Percentiles rank a stretch among this genome's conserved stretches.
These are phyloP conservation scores for Candida peoriensis DNA, from an alignment of 805 yeast species.

Conservation along the genomic window DNA sequence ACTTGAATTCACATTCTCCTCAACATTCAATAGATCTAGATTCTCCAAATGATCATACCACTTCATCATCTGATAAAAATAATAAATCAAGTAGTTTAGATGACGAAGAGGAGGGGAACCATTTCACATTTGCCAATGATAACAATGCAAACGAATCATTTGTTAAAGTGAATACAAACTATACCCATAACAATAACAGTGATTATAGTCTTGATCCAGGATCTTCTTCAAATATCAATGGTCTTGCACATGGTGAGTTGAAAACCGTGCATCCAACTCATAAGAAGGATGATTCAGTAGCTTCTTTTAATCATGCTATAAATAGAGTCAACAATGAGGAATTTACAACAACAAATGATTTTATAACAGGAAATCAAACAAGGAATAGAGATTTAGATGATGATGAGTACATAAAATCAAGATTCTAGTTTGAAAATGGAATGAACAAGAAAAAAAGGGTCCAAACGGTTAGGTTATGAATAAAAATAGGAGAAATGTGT, in stretches of 20 bases:
- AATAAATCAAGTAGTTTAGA: background rate
- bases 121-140: slow-evolving; percentile 6
- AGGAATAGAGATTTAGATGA: background rate
- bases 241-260: slow-evolving; percentile 3
- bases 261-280: slow-evolving; percentile 11
- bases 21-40: too few relatives aligned
- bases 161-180: too few relatives aligned
- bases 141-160: background rate
- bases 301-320: slow-evolving; percentile 15
- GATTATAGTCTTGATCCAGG: too few relatives aligned
- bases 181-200: too few relatives aligned
- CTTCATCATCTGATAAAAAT: background rate
- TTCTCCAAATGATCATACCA: background rate
- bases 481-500: too few relatives aligned
- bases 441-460: too few relatives aligned
- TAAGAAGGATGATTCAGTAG: slow-evolving; percentile 13
- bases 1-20: slow-evolving; percentile 1
- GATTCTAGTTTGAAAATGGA: too few relatives aligned
- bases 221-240: too few relatives aligned
- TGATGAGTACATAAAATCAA: slow-evolving; percentile 1
- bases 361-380: slow-evolving; percentile 9
- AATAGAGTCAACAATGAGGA: slow-evolving; percentile 6
- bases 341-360: slow-evolving; percentile 19
- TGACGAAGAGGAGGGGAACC: slow-evolving; percentile 5
- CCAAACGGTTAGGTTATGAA: too few relatives aligned